Conservation (phyloP, 1,139 yeast genomes). For the Scheffersomyces quercinus region DNA sequence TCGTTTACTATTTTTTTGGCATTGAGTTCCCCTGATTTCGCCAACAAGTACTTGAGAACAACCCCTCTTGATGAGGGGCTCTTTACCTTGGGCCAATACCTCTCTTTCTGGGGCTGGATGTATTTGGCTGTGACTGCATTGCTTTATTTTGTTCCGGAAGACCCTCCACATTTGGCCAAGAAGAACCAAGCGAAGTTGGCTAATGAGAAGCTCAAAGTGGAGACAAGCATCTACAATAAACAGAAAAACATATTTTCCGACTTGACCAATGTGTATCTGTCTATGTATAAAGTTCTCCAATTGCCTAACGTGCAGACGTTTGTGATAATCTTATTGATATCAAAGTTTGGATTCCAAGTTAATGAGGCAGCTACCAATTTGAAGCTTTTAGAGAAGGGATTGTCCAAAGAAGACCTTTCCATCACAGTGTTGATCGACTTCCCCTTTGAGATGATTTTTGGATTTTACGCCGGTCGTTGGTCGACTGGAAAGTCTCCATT, state of each 20-base stretch:
- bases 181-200: constrained; percentile 40
- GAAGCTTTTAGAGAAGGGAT: constrained; percentile 88
- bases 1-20: constrained; percentile 91
- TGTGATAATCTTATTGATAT: constrained; percentile 70
- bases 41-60: constrained; percentile 74
- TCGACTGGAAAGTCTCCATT: constrained; percentile 72
- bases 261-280: constrained; percentile 56
- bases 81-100: constrained; percentile 70
- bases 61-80: constrained; percentile 66
- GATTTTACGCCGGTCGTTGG: constrained; percentile 96
- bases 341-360: constrained; percentile 92
- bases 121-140: constrained; percentile 68
- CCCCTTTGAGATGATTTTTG: constrained; percentile 93
- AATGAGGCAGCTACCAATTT: constrained; percentile 95
- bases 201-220: constrained; percentile 31
- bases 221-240: constrained; percentile 25
- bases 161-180: constrained; percentile 53
- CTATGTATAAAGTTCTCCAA: constrained; percentile 77
- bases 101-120: constrained; percentile 74
- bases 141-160: constrained; percentile 64
- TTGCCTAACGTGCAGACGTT: constrained; percentile 77
- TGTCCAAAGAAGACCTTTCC: constrained; percentile 90
- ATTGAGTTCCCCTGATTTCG: constrained; percentile 87
- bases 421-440: constrained; percentile 90
- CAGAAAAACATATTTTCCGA: constrained; percentile 26